phyloP scores from a whole-genome alignment of 2,329 filamentous ascomycete species.

The Ampelomyces quisqualis region DNA sequence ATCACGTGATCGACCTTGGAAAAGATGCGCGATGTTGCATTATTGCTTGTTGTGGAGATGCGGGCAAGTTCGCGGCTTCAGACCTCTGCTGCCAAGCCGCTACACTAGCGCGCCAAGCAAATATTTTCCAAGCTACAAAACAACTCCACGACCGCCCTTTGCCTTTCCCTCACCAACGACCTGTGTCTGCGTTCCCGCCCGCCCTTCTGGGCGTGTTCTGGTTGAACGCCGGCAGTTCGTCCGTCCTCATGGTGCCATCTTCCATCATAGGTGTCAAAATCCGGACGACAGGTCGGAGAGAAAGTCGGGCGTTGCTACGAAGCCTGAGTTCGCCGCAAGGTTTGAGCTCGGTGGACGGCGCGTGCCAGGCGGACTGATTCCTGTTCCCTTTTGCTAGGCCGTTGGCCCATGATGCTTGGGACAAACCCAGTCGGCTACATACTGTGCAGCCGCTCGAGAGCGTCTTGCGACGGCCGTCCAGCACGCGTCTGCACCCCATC shows the following conservation, averaged over 20 bases:
- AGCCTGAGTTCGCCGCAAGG: slow-evolving; percentile 52
- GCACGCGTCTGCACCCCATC: background rate
- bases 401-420: slow-evolving; percentile 87
- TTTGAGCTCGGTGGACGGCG: slow-evolving; percentile 43
- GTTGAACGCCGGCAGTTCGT: slow-evolving; percentile 88
- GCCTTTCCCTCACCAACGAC: slow-evolving; percentile 59
- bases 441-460: background rate
- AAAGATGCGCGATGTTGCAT: background rate
- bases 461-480: background rate
- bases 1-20: background rate
- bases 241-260: slow-evolving; percentile 73
- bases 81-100: slow-evolving; percentile 20
- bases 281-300: slow-evolving; percentile 96
- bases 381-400: slow-evolving; percentile 78
- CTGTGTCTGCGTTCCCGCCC: slow-evolving; percentile 83
- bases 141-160: slow-evolving; percentile 24
- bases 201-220: slow-evolving; percentile 56
- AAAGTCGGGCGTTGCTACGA: slow-evolving; percentile 57
- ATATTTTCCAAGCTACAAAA: slow-evolving; percentile 30
- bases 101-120: slow-evolving; percentile 17
- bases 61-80: slow-evolving; percentile 7
- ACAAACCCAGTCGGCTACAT: slow-evolving; percentile 81
- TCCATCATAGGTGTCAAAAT: slow-evolving; percentile 73
- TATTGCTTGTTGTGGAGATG: background rate
- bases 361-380: slow-evolving; percentile 43